Base-by-base conservation (phyloP, 2,329 filamentous ascomycete species). In the Penicillium sp. region DNA sequence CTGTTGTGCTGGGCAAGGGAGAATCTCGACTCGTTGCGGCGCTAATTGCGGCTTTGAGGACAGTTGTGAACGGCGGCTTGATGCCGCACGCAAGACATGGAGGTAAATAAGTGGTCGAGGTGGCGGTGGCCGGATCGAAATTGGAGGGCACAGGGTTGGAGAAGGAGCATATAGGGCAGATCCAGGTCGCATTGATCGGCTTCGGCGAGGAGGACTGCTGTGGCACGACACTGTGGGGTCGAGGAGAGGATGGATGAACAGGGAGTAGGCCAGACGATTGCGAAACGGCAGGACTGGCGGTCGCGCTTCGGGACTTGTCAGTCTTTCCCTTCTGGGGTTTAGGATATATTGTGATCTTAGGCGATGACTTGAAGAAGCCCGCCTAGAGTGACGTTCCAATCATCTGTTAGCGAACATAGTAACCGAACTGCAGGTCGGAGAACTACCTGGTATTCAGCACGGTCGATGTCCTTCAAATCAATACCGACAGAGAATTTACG, bases 161-260 rank as follows among this genome's bases (percentile, higher is more conserved):
- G 72, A 96, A 96, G 66, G 90, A 94, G 81, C 94, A 98, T 69
- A 98, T 98, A 1, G 91, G 89, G 78, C 94, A 98, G 19, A 98
- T 88, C 94, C 94, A 98, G 4, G 92, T 97, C 6, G 91, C 91
- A 60, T 85, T 64, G 50, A 78, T 76, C 57, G 66, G 78, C 64
- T 68, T 73, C 3, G 76, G 68, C 22, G 77, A 65, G 2, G 73
- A 63, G 13, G 71, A 65, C 60, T 76, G 68, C 50, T 75, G 64
- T 59, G 77, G 66, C 44, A 64, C 67, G 14, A 70, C 72, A 0
- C 71, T 61, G 49, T 71, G 68, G 37, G 71, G 68, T 22, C 66
- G 58, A 16, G 73, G 68, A 36, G 73, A 74, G 22, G 69, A 71
- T 52, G 73, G 61, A 22, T 73, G 64, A 9, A 51, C 61, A 10